These are phyloP conservation scores for Mycena venus DNA, from an alignment of 768 basidiomycete species.

Conservation along the genomic window DNA sequence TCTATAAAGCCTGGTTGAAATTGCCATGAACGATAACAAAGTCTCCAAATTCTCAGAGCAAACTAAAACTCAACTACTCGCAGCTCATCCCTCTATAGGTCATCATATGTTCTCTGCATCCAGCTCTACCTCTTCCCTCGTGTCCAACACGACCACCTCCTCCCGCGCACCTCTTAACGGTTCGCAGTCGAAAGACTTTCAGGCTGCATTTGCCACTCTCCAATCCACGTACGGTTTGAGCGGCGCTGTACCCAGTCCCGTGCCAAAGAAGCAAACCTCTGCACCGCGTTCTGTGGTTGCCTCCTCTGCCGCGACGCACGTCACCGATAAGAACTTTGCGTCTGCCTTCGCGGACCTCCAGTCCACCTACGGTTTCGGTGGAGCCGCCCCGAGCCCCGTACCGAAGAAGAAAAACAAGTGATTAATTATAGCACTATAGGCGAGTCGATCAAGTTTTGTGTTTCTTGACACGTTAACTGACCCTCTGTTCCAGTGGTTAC, in stretches of 20 bases:
- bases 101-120: conserved; percentile 16
- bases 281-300: neutral
- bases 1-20: neutral
- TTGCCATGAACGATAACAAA: neutral
- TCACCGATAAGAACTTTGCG: neutral
- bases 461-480: neutral
- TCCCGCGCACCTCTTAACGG: conserved; percentile 20
- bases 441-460: neutral
- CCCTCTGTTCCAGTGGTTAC: too few relatives aligned
- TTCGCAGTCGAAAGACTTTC: conserved; percentile 14
- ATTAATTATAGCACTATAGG: neutral
- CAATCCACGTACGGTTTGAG: conserved; percentile 24
- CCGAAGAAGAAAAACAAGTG: neutral
- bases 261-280: neutral
- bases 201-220: conserved; percentile 19
- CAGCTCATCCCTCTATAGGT: neutral
- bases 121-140: conserved; percentile 19
- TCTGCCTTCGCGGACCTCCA: conserved; percentile 1
- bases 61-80: neutral
- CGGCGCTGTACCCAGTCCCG: conserved; percentile 4
- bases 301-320: neutral
- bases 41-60: neutral
- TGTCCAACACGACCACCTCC: conserved; percentile 15
- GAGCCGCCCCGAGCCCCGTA: neutral
- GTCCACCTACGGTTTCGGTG: conserved; percentile 6